Base-by-base conservation (phyloP, 352 stramenopile species). In the Globisporangium spiculum region DNA sequence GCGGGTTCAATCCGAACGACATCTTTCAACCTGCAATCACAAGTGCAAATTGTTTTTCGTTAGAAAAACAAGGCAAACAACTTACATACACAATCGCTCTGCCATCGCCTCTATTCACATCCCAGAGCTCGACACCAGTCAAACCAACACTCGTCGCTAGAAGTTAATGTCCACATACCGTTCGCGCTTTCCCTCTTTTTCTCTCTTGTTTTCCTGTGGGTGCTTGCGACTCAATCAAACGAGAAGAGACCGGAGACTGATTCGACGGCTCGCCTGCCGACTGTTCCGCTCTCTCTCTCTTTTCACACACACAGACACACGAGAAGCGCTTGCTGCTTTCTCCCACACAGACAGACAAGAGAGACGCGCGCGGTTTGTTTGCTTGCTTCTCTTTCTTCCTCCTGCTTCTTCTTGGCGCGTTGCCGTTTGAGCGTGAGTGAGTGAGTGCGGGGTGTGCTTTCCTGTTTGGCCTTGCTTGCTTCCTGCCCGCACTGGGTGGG, bases 1-100 rank as follows among this genome's bases (percentile, higher is more conserved):
- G 57, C 22, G 65, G 48, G 20, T 70, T 70, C 30, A 57, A 32
- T 20, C 26, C 34, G 44, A 59, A 64, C 32, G 79, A 86, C 77
- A 84, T 85, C 68, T 75, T 71, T 12, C 12, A 36, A 26, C 41
- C 41, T 24, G 30, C 16, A 44, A 60, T 41, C 34, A 41, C 26
- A 46, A 46, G 3, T 65, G 41, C 12, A 48, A n/a, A 46, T 56
- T 52, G 44, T 22, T 52, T 38, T 16, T 30, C 54, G 27, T 60
- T 26, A 60, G 27, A 22, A 60, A 10, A n/a, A 10, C 9, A 24
- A 32, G 4, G 30, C 30, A 32, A 32, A 9, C 14, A 46, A 20
- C 38, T 46, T 46, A 2, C 20, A 61, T 48, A 16, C 30, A 30
- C 30, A 48, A 34, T n/a, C 56, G 7, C 26, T 3, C 9, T 18